These are phyloP conservation scores for Suhomyces guaymorum DNA, from an alignment of 1,139 yeast species.

Conservation along the genomic window DNA sequence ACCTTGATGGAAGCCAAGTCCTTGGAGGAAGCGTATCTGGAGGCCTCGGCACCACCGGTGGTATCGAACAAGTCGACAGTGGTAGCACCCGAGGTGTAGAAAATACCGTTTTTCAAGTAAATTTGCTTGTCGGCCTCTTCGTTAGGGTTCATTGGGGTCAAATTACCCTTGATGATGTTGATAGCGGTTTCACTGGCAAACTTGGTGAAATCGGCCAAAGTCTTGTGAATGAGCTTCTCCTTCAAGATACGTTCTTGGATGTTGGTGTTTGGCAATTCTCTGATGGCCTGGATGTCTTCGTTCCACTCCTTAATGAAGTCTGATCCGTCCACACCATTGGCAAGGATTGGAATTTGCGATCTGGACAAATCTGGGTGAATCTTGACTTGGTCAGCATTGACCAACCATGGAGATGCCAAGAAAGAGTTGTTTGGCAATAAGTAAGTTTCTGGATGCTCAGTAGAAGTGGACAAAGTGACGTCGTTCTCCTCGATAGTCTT, in stretches of 20 bases:
- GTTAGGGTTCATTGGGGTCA: constrained; percentile 76
- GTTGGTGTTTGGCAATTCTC: constrained; percentile 61
- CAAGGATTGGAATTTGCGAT: constrained; percentile 56
- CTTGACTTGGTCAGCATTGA: constrained; percentile 30
- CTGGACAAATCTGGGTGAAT: constrained; percentile 60
- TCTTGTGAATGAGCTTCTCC: constrained; percentile 72
- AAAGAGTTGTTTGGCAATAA: constrained; percentile 61
- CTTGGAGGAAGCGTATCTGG: constrained; percentile 76
- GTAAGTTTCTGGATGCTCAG: constrained; percentile 57
- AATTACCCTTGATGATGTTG: constrained; percentile 69
- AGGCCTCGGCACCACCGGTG: constrained; percentile 83
- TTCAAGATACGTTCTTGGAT: constrained; percentile 71
- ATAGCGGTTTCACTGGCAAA: constrained; percentile 81
- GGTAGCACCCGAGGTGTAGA: constrained; percentile 69
- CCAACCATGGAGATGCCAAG: constrained; percentile 78
- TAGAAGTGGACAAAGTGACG: constrained; percentile 43
- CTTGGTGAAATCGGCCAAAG: constrained; percentile 75
- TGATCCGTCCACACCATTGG: constrained; percentile 60
- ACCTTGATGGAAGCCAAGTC: constrained; percentile 74
- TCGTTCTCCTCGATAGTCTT: constrained; percentile 42
- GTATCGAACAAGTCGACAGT: constrained; percentile 65
- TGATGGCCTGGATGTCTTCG: constrained; percentile 81
- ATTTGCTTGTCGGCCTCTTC: constrained; percentile 64
- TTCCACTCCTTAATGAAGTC: constrained; percentile 77
- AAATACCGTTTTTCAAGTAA: constrained; percentile 78